phyloP scores from a whole-genome alignment of 2,329 filamentous ascomycete species.

The Septoria linicola region DNA sequence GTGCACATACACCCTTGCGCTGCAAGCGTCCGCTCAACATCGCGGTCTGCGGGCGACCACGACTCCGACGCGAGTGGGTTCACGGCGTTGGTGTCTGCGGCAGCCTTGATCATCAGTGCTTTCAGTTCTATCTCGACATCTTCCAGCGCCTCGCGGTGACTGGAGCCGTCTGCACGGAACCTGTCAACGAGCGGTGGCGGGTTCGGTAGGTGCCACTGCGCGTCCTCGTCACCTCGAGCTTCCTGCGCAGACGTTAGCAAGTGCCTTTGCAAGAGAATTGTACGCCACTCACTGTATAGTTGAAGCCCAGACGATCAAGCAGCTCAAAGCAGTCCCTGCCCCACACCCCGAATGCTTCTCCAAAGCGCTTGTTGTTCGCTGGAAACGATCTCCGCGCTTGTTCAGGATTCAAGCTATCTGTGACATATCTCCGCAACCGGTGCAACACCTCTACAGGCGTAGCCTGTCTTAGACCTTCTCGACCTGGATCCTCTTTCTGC shows the following conservation, averaged over 20 bases:
- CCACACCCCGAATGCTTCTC: slow-evolving; percentile 56
- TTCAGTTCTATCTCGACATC: slow-evolving; percentile 60
- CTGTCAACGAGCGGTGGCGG: slow-evolving; percentile 26
- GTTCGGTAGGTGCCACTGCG: slow-evolving; percentile 35
- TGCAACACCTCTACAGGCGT: slow-evolving; percentile 55
- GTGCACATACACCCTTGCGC: slow-evolving; percentile 36
- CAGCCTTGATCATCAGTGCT: slow-evolving; percentile 48
- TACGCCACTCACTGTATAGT: slow-evolving; percentile 31
- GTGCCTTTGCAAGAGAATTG: neutral
- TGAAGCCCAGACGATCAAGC: slow-evolving; percentile 60
- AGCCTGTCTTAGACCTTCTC: slow-evolving; percentile 54
- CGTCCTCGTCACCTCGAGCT: slow-evolving; percentile 14
- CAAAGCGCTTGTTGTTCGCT: slow-evolving; percentile 62
- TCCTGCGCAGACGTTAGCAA: slow-evolving; percentile 3
- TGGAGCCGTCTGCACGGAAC: slow-evolving; percentile 27
- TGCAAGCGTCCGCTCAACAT: slow-evolving; percentile 37
- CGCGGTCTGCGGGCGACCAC: slow-evolving; percentile 35
- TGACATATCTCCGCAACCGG: slow-evolving; percentile 60
- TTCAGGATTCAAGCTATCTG: slow-evolving; percentile 54
- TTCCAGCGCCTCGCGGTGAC: slow-evolving; percentile 51
- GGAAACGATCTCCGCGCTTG: slow-evolving; percentile 56
- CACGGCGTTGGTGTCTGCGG: slow-evolving; percentile 26
- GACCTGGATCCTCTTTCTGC: slow-evolving; percentile 52
- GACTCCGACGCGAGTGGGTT: slow-evolving; percentile 33
- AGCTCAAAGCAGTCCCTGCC: slow-evolving; percentile 58